These are phyloP conservation scores for Rhizophagus sp. DNA, from an alignment of 192 early-diverging fungal species.

Conservation along the genomic window DNA sequence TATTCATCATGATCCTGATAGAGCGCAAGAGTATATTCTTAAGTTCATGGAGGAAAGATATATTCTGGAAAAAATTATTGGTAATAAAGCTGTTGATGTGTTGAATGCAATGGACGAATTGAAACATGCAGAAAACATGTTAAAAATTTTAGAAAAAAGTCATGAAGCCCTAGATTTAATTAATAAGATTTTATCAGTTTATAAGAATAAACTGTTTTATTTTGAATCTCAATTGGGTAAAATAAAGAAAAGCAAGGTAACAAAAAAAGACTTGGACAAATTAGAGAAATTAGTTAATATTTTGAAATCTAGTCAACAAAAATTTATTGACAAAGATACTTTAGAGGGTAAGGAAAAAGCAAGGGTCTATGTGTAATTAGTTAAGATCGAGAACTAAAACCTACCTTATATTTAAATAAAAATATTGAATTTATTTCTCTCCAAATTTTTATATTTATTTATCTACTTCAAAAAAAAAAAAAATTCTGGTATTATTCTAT, in stretches of 20 bases:
- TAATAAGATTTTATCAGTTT: background rate
- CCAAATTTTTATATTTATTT: too few species aligned
- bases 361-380: background rate
- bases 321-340: background rate
- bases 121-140: background rate
- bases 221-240: background rate
- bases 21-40: background rate
- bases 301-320: conserved; percentile 8
- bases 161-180: background rate
- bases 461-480: too few species aligned
- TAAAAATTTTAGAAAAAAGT: background rate
- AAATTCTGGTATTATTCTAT: too few species aligned
- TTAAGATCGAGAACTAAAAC: too few species aligned
- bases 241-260: background rate
- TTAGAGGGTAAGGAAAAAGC: background rate
- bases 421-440: too few species aligned
- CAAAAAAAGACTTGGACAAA: background rate
- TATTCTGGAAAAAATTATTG: too few species aligned
- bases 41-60: background rate
- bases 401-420: too few species aligned
- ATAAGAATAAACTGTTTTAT: conserved; percentile 5
- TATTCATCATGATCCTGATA: background rate
- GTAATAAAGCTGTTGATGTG: background rate
- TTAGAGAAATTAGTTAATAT: conserved; percentile 2
- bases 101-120: background rate